Evolutionary conservation across 768 basidiomycete genomes (phyloP).

Genomic region (Holtermannia corniformis): DNA sequence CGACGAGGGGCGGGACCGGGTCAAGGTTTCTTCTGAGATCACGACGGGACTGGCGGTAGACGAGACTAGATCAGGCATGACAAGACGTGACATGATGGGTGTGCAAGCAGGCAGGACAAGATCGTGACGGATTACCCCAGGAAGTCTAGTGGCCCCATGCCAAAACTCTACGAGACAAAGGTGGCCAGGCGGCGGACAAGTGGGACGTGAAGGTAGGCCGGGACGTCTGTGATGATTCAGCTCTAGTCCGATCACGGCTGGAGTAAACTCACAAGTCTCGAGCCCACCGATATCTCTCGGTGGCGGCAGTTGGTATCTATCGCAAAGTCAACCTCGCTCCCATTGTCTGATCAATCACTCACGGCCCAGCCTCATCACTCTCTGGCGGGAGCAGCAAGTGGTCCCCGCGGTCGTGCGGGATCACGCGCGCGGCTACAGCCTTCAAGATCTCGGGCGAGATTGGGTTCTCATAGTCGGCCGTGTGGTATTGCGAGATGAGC

Average conservation of each 20-base stretch:
- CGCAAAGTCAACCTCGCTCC: neutral
- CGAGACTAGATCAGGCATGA: too few species aligned
- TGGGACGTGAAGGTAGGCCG: slow-evolving; percentile 34
- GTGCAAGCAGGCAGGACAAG: neutral
- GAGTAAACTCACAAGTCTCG: slow-evolving; percentile 58
- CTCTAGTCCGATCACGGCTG: neutral
- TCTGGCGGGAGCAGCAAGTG: slow-evolving; percentile 92
- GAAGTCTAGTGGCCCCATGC: too few species aligned
- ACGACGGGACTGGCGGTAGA: neutral
- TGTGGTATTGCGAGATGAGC: slow-evolving; percentile 98
- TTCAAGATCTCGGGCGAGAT: slow-evolving; percentile 95
- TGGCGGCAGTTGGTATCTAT: slow-evolving; percentile 57
- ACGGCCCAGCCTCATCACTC: slow-evolving; percentile 92
- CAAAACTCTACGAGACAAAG: slow-evolving; percentile 17
- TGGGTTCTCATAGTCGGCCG: slow-evolving; percentile 98
- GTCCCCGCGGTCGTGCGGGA: slow-evolving; percentile 92
- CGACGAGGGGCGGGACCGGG: too few species aligned
- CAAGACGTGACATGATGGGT: neutral
- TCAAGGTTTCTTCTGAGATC: neutral
- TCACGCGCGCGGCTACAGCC: slow-evolving; percentile 89
- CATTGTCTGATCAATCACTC: slow-evolving; percentile 43
- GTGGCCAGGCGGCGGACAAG: slow-evolving; percentile 31
- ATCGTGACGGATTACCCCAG: too few species aligned
- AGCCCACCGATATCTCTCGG: slow-evolving; percentile 90
- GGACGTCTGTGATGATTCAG: slow-evolving; percentile 20